Conservation (phyloP, 805 yeast genomes). For the Candida sithepensis region DNA sequence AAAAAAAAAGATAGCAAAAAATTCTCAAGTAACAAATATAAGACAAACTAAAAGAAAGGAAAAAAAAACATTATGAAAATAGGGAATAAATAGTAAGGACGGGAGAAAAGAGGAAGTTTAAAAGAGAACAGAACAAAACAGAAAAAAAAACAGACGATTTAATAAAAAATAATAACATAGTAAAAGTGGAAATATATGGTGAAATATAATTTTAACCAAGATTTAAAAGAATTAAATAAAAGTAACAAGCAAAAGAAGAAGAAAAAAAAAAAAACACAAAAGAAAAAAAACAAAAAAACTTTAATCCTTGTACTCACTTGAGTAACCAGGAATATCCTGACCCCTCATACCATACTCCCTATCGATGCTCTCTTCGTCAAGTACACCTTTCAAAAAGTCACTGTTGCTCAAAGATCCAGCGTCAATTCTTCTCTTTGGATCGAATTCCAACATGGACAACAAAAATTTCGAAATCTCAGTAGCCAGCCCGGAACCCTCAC, state of each 20-base stretch:
- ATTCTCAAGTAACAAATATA: not conserved
- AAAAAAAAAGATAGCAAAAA: not conserved
- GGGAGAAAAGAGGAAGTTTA: not conserved
- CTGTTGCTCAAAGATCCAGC: conserved; percentile 51
- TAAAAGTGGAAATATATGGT: too few species aligned
- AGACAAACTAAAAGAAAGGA: not conserved
- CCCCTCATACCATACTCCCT: conserved; percentile 30
- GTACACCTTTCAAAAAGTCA: conserved; percentile 43
- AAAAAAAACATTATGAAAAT: too few species aligned
- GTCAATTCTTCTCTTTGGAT: conserved; percentile 49
- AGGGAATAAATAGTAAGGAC: not conserved
- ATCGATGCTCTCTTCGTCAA: conserved; percentile 21
- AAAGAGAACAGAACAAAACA: too few species aligned
- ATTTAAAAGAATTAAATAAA: too few species aligned
- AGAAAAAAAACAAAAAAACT: too few species aligned
- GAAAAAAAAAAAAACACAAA: too few species aligned
- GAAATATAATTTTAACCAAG: too few species aligned
- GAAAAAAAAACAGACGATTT: too few species aligned
- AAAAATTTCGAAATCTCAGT: conserved; percentile 44
- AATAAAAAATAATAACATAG: too few species aligned
- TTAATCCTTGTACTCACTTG: conserved; percentile 13
- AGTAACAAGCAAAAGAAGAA: too few species aligned
- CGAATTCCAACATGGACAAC: conserved; percentile 45
- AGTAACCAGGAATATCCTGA: conserved; percentile 32
- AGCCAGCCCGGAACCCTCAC: too few species aligned